These are phyloP conservation scores for Monilinia polystroma DNA, from an alignment of 2,329 filamentous ascomycete genomes.

Conservation along the genomic window DNA sequence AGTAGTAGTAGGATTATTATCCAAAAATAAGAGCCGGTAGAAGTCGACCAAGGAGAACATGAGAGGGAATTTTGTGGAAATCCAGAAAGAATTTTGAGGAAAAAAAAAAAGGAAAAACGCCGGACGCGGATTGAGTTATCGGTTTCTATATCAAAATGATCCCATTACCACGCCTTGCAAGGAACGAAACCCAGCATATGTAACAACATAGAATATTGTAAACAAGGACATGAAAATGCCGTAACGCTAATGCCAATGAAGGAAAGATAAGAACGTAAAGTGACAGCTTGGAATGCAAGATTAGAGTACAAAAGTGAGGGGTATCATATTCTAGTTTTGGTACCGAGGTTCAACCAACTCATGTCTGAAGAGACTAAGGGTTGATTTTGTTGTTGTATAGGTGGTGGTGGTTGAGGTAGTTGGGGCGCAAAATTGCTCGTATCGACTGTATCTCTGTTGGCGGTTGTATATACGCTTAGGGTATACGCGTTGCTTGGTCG, in stretches of 20 bases:
- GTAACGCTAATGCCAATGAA: slow-evolving; percentile 18
- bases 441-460: slow-evolving; percentile 39
- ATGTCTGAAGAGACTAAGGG: slow-evolving; percentile 54
- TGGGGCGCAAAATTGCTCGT: slow-evolving; percentile 32
- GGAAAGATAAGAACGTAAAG: slow-evolving; percentile 16
- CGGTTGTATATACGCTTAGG: slow-evolving; percentile 47
- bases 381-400: slow-evolving; percentile 22
- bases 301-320: slow-evolving; percentile 17
- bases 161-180: slow-evolving; percentile 16
- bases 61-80: slow-evolving; percentile 11
- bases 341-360: slow-evolving; percentile 75
- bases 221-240: slow-evolving; percentile 14
- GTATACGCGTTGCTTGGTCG: slow-evolving; percentile 55
- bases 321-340: slow-evolving; percentile 32
- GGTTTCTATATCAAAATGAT: slow-evolving; percentile 4
- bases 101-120: background rate
- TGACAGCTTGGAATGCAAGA: slow-evolving; percentile 16
- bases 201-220: slow-evolving; percentile 18
- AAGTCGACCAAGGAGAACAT: slow-evolving; percentile 12
- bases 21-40: background rate
- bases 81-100: background rate
- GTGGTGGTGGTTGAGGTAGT: slow-evolving; percentile 28
- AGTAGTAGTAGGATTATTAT: slow-evolving; percentile 12
- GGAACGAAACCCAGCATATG: slow-evolving; percentile 17
- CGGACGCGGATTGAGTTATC: background rate